phyloP scores from a whole-genome alignment of 441 rosid species.

The Euphorbia celastroides region DNA sequence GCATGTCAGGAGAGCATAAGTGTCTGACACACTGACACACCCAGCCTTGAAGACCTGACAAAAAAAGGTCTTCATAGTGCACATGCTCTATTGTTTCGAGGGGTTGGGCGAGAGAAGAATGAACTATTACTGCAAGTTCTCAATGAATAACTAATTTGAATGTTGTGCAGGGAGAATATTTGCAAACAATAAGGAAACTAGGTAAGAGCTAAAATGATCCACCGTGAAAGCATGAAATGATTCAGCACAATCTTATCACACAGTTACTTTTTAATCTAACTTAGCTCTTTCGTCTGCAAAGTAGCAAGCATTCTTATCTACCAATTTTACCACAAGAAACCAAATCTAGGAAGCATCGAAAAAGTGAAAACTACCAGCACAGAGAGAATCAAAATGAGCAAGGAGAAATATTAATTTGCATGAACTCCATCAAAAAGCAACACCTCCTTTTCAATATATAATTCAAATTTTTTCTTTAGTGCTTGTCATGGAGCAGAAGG shows the following conservation, averaged over 20 bases:
- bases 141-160: background rate
- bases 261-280: background rate
- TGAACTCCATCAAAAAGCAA: background rate
- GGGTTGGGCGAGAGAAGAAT: background rate
- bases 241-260: background rate
- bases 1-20: too few species aligned
- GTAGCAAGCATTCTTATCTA: background rate
- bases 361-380: background rate
- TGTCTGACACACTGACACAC: too few species aligned
- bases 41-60: too few species aligned
- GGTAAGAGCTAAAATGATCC: background rate
- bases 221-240: background rate
- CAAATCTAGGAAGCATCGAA: background rate
- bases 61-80: background rate
- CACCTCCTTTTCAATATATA: background rate
- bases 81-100: background rate
- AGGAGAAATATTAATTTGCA: background rate
- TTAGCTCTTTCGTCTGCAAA: background rate
- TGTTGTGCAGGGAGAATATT: background rate
- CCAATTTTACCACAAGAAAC: background rate
- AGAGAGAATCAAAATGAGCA: slow-evolving; percentile 4
- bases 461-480: background rate
- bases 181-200: background rate
- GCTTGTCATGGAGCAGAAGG: background rate
- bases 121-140: background rate